Conservation (phyloP, 257 asterid genomes). For the Solanum megistacrolobum region DNA sequence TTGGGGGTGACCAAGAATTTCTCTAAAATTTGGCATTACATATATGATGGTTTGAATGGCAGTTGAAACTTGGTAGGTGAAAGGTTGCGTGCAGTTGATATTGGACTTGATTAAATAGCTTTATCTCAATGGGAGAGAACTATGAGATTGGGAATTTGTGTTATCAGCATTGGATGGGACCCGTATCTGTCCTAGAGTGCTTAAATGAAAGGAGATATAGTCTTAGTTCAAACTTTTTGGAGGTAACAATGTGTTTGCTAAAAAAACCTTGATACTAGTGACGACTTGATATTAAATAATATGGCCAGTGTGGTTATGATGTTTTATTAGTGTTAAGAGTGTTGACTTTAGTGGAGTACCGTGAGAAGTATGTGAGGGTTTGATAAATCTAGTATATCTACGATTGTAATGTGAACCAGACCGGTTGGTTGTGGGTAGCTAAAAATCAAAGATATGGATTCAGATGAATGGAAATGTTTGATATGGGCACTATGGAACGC, state of each 20-base stretch:
- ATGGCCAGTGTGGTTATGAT: not conserved
- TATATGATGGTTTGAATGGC: not conserved
- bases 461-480: not conserved
- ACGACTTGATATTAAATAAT: too few species aligned
- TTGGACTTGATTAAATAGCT: not conserved
- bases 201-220: not conserved
- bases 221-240: not conserved
- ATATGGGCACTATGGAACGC: not conserved
- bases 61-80: not conserved
- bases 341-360: not conserved
- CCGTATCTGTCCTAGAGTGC: not conserved
- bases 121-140: not conserved
- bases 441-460: not conserved
- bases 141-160: not conserved
- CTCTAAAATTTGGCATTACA: not conserved
- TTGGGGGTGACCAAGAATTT: not conserved
- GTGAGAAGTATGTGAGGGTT: not conserved
- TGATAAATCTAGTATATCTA: too few species aligned
- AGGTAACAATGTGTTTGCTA: not conserved
- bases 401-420: not conserved
- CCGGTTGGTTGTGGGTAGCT: not conserved
- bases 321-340: not conserved
- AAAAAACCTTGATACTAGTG: not conserved
- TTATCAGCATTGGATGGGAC: not conserved
- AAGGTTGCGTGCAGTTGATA: not conserved